A percentile compares a stretch with the other conserved stretches of the same genome.
phyloP scores from a whole-genome alignment of 2,329 filamentous ascomycete genomes.

The Atkinsonella hypoxylon region DNA sequence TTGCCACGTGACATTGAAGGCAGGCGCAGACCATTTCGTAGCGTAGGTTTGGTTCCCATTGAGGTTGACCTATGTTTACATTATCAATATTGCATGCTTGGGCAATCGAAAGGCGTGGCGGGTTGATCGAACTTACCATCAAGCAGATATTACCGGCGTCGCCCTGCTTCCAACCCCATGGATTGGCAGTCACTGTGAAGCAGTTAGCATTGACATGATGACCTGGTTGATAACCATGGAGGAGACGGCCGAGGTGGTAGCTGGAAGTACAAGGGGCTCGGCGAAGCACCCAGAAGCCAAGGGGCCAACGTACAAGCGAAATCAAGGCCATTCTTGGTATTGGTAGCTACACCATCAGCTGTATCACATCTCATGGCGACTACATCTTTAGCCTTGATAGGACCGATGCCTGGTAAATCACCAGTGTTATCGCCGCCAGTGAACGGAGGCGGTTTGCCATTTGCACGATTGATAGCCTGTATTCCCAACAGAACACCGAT shows the following conservation, averaged over 20 bases:
- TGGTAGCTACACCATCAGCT: slow-evolving; percentile 32
- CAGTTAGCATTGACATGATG: background rate
- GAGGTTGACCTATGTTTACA: slow-evolving; percentile 2
- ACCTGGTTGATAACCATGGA: too few species aligned
- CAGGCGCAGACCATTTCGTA: slow-evolving; percentile 32
- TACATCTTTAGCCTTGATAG: slow-evolving; percentile 20
- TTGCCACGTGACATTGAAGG: slow-evolving; percentile 41
- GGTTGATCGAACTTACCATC: slow-evolving; percentile 30
- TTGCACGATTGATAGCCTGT: slow-evolving; percentile 29
- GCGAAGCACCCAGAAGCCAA: background rate
- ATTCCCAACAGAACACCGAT: slow-evolving; percentile 37
- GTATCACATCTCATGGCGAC: slow-evolving; percentile 28
- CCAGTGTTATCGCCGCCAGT: slow-evolving; percentile 11
- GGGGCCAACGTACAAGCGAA: slow-evolving; percentile 31
- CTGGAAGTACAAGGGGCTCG: background rate
- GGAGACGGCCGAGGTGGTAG: too few species aligned
- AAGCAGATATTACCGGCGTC: slow-evolving; percentile 33
- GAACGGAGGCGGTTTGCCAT: slow-evolving; percentile 33
- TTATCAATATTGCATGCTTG: background rate
- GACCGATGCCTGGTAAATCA: slow-evolving; percentile 4
- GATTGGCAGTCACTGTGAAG: slow-evolving; percentile 39
- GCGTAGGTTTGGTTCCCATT: slow-evolving; percentile 34
- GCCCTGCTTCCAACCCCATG: slow-evolving; percentile 34
- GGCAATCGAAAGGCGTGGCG: background rate
- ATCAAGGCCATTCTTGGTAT: slow-evolving; percentile 26